phyloP scores from a whole-genome alignment of 257 asterid genomes.

The Przewalskia tangutica region DNA sequence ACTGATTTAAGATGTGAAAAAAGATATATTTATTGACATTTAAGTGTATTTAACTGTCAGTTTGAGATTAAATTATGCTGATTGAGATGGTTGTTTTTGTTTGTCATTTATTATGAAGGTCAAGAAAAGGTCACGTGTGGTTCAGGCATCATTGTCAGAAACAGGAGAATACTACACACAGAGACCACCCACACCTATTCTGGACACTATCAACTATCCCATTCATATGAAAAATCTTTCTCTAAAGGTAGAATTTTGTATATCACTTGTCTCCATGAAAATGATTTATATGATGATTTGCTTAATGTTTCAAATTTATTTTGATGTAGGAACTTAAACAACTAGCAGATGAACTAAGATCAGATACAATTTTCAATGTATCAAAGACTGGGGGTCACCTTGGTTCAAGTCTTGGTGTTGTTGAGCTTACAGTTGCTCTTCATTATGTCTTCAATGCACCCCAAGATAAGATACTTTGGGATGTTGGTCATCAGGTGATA shows the following conservation, averaged over 20 bases:
- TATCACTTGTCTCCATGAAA: background rate
- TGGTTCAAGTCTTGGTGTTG: conserved; percentile 93
- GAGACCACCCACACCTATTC: conserved; percentile 89
- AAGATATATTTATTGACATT: background rate
- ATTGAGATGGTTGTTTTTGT: conserved; percentile 20
- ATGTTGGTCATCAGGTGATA: conserved; percentile 94
- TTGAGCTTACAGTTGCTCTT: conserved; percentile 94
- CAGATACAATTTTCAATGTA: conserved; percentile 89
- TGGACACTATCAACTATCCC: conserved; percentile 89
- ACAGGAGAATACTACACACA: conserved; percentile 74
- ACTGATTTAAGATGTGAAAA: background rate
- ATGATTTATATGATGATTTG: background rate
- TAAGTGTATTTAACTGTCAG: background rate
- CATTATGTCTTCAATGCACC: conserved; percentile 91
- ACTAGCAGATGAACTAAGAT: conserved; percentile 80
- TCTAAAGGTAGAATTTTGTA: conserved; percentile 38
- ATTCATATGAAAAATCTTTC: conserved; percentile 95
- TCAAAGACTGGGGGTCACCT: conserved; percentile 98
- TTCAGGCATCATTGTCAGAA: conserved; percentile 65
- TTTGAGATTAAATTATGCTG: conserved; percentile 9
- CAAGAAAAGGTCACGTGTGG: conserved; percentile 37
- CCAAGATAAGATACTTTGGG: conserved; percentile 89
- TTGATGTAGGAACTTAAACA: conserved; percentile 73
- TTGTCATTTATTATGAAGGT: conserved; percentile 25
- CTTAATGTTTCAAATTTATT: background rate